Percentiles rank a stretch among this genome's conserved stretches.
Evolutionary conservation across 495 filamentous ascomycete genomes (phyloP).

Genomic region (Aspergillus campestris): DNA sequence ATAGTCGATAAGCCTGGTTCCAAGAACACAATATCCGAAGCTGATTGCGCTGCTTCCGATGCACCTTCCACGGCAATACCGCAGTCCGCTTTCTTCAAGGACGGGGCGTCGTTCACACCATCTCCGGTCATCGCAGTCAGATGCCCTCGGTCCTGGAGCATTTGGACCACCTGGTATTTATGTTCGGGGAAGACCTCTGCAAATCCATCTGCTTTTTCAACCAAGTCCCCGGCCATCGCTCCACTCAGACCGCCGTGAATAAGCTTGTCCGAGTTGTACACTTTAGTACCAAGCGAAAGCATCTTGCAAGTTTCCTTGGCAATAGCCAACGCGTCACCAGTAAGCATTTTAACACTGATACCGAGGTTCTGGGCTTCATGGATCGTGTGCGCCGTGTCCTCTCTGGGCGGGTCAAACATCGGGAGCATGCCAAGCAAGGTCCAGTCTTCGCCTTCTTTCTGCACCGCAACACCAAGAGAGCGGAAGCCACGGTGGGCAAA

Average conservation of each 20-base stretch:
- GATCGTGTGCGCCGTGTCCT: constrained; percentile 70
- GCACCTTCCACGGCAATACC: constrained; percentile 67
- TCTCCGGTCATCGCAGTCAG: constrained; percentile 97
- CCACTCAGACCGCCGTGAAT: constrained; percentile 63
- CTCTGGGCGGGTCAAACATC: constrained; percentile 68
- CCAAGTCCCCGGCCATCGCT: constrained; percentile 60
- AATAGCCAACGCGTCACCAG: constrained; percentile 67
- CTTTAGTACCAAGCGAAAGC: constrained; percentile 66
- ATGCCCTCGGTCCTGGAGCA: constrained; percentile 93
- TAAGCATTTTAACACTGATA: constrained; percentile 69
- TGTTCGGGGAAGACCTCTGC: constrained; percentile 94
- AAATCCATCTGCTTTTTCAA: constrained; percentile 66
- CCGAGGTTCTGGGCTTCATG: constrained; percentile 62
- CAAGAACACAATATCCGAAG: constrained; percentile 68
- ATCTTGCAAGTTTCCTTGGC: constrained; percentile 74
- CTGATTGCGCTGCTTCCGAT: constrained; percentile 64
- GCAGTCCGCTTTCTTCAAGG: constrained; percentile 87
- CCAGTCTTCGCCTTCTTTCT: constrained; percentile 55
- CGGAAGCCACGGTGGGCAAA: constrained; percentile 70
- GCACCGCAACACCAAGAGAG: constrained; percentile 61
- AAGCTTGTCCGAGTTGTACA: constrained; percentile 63
- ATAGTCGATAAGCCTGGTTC: constrained; percentile 67
- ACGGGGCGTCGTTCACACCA: constrained; percentile 95
- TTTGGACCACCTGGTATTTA: constrained; percentile 96
- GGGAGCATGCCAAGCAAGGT: constrained; percentile 61